These are phyloP conservation scores for Scutellaria barbata DNA, from an alignment of 257 asterid species.

Conservation along the genomic window DNA sequence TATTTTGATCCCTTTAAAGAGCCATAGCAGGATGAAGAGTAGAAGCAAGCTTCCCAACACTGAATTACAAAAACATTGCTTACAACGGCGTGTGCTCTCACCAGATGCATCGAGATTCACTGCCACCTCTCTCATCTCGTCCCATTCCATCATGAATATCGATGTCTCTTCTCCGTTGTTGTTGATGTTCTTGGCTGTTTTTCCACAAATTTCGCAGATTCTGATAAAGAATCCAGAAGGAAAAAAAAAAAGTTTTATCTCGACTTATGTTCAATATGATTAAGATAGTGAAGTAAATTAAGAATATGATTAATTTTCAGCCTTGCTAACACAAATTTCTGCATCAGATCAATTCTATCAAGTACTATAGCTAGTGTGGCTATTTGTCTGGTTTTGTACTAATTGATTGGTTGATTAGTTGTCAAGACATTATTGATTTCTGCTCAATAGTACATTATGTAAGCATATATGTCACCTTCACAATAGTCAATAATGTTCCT, in stretches of 20 bases:
- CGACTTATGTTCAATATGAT: too few relatives aligned
- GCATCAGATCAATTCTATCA: too few relatives aligned
- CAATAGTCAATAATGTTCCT: too few relatives aligned
- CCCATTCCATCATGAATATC: conserved; percentile 45
- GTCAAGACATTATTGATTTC: too few relatives aligned
- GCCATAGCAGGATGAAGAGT: conserved; percentile 44
- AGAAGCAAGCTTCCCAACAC: conserved; percentile 44
- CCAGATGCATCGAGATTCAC: conserved; percentile 25
- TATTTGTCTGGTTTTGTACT: background rate
- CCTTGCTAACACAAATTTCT: too few relatives aligned
- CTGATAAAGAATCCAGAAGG: conserved; percentile 28
- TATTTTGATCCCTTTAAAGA: conserved; percentile 9
- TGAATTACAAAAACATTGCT: conserved; percentile 39
- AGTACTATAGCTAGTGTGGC: too few relatives aligned
- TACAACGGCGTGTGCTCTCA: conserved; percentile 39
- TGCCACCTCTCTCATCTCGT: conserved; percentile 41
- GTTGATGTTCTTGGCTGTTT: conserved; percentile 43
- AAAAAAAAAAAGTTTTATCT: too few relatives aligned
- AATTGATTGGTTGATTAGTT: background rate
- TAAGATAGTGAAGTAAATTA: too few relatives aligned
- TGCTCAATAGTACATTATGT: too few relatives aligned
- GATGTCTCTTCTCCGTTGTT: conserved; percentile 34
- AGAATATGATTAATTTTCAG: too few relatives aligned
- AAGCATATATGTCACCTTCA: too few relatives aligned
- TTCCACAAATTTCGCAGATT: conserved; percentile 61